phyloP scores from a whole-genome alignment of 208 protist genomes.

The Phytomonas francai region DNA sequence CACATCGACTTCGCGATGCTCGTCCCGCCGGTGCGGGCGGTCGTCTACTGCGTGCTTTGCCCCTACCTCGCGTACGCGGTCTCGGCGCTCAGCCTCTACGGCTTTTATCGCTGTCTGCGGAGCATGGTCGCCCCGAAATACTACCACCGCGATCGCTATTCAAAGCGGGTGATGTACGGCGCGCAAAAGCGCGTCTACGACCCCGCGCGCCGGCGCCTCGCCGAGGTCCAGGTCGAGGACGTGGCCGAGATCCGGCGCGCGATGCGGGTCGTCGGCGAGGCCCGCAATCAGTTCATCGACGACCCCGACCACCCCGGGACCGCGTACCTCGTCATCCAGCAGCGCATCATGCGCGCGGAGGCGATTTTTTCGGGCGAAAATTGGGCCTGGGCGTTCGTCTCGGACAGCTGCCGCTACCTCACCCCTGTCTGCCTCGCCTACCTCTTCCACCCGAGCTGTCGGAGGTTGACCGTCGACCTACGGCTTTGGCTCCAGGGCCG shows the following conservation, averaged over 20 bases:
- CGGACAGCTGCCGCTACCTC: slow-evolving; percentile 77
- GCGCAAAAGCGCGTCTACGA: slow-evolving; percentile 81
- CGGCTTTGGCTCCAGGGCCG: slow-evolving; percentile 55
- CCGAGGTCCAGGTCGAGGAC: slow-evolving; percentile 61
- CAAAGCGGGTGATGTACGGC: slow-evolving; percentile 68
- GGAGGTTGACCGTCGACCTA: slow-evolving; percentile 57
- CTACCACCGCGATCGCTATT: slow-evolving; percentile 61
- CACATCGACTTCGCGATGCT: slow-evolving; percentile 88
- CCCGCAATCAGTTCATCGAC: slow-evolving; percentile 80
- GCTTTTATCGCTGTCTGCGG: slow-evolving; percentile 68
- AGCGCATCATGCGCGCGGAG: slow-evolving; percentile 79
- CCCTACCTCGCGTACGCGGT: slow-evolving; percentile 78
- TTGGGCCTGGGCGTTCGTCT: slow-evolving; percentile 86
- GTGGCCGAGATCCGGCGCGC: slow-evolving; percentile 70
- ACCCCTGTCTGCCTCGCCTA: slow-evolving; percentile 56
- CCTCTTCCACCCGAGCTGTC: slow-evolving; percentile 70
- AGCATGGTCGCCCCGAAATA: slow-evolving; percentile 64
- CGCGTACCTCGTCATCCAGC: slow-evolving; percentile 81
- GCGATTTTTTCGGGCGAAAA: slow-evolving; percentile 82
- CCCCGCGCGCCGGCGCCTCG: slow-evolving; percentile 28
- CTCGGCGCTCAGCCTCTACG: slow-evolving; percentile 51
- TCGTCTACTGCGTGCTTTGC: slow-evolving; percentile 67
- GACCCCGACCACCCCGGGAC: slow-evolving; percentile 48
- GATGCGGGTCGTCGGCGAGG: slow-evolving; percentile 37
- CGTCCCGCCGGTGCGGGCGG: slow-evolving; percentile 59